Evolutionary conservation across 495 filamentous ascomycete species (phyloP).

Genomic region (Podospora australis): DNA sequence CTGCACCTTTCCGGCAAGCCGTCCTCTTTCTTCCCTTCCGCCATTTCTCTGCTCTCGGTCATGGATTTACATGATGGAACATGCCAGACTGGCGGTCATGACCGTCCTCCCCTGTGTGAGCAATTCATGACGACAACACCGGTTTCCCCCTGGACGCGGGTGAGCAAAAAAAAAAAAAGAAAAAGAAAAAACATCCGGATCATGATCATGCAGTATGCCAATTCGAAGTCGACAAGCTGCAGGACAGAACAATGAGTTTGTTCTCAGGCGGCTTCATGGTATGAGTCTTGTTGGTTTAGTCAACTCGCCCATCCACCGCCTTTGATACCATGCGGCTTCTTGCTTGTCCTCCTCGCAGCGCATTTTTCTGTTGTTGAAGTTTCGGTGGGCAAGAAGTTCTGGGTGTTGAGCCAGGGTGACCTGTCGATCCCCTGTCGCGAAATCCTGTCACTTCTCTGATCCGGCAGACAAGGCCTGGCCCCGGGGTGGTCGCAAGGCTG

Average conservation of each 20-base stretch:
- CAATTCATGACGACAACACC: no score
- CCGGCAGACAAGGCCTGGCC: no score
- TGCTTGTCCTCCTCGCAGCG: slow-evolving; percentile 4
- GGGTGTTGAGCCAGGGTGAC: not conserved
- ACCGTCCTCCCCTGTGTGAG: no score
- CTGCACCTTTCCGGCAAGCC: slow-evolving; percentile 22
- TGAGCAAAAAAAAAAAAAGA: no score
- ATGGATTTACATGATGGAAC: not conserved
- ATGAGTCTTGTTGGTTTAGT: not conserved
- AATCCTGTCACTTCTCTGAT: slow-evolving; percentile 10
- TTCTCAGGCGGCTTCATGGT: no score
- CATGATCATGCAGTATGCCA: not conserved
- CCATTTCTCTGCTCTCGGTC: slow-evolving; percentile 9
- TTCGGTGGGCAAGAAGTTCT: not conserved
- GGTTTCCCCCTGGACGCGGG: not conserved
- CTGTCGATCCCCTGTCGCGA: slow-evolving; percentile 6
- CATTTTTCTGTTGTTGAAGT: not conserved
- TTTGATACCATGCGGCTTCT: not conserved
- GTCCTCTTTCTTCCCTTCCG: slow-evolving; percentile 6
- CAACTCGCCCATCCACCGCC: slow-evolving; percentile 1
- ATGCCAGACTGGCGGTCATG: slow-evolving; percentile 3
- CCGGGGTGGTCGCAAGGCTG: slow-evolving; percentile 6
- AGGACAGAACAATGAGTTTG: slow-evolving; percentile 11
- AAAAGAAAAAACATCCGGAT: not conserved
- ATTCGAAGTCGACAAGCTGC: slow-evolving; percentile 15